These are phyloP conservation scores for Triticum urartu DNA, from an alignment of 176 grass and related monocot genomes.

Conservation along the genomic window DNA sequence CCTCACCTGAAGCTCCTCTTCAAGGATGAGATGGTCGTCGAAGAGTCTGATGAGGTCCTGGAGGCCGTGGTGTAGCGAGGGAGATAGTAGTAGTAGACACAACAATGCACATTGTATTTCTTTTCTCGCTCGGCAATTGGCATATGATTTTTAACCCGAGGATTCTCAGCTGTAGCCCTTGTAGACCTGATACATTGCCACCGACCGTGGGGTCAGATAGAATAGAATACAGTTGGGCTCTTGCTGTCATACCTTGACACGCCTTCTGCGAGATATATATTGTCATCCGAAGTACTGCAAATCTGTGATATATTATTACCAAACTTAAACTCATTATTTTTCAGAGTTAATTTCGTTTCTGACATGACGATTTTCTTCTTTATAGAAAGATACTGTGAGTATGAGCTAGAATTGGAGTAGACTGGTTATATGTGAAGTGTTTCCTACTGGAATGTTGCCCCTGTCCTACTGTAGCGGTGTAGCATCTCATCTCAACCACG, in stretches of 20 bases:
- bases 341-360: no score
- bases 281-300: background rate
- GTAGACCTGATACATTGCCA: constrained; percentile 2
- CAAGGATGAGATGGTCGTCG: constrained; percentile 59
- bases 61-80: constrained; percentile 61
- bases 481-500: background rate
- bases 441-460: background rate
- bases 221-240: constrained; percentile 12
- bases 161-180: background rate
- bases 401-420: background rate
- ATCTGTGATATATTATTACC: background rate
- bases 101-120: constrained; percentile 8
- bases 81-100: constrained; percentile 18
- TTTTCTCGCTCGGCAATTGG: background rate
- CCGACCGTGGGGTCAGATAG: background rate
- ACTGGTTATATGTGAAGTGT: background rate
- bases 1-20: constrained; percentile 81
- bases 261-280: background rate
- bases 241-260: background rate
- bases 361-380: background rate
- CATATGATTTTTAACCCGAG: constrained; percentile 26
- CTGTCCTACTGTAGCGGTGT: background rate
- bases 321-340: no score
- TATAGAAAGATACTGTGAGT: no score
- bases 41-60: constrained; percentile 59